Evolutionary conservation across 768 basidiomycete species (phyloP).

Genomic region (Coprinopsis sp.): DNA sequence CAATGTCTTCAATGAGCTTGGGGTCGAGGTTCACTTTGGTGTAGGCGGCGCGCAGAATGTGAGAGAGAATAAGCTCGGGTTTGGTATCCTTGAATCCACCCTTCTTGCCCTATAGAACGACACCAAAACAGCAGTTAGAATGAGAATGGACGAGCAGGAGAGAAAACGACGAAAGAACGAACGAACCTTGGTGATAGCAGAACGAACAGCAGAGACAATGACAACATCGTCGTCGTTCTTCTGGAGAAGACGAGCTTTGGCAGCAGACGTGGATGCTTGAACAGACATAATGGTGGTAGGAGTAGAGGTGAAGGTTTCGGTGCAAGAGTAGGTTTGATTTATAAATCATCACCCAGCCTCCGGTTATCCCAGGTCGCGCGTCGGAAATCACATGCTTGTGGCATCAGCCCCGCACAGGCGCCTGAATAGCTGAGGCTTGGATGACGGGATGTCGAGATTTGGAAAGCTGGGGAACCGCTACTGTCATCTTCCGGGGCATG

Average conservation of each 20-base stretch:
- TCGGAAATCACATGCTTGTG: too few relatives aligned
- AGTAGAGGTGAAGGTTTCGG: too few relatives aligned
- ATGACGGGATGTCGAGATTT: too few relatives aligned
- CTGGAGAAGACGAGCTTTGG: constrained; percentile 58
- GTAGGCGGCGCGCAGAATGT: constrained; percentile 72
- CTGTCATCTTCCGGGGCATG: too few relatives aligned
- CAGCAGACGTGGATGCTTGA: constrained; percentile 30
- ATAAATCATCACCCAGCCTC: too few relatives aligned
- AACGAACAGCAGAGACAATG: constrained; percentile 82
- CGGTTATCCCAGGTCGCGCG: too few relatives aligned
- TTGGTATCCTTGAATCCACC: constrained; percentile 90
- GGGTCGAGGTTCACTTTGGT: constrained; percentile 68
- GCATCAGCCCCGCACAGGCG: too few relatives aligned
- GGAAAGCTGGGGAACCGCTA: too few relatives aligned
- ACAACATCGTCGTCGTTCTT: constrained; percentile 87
- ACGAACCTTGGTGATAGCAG: constrained; percentile 85
- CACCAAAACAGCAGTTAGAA: constrained; percentile 3
- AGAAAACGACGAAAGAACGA: neutral
- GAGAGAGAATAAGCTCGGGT: constrained; percentile 76
- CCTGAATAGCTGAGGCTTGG: too few relatives aligned
- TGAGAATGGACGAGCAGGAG: neutral
- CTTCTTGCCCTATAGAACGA: constrained; percentile 56
- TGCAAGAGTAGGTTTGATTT: too few relatives aligned
- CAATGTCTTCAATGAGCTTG: constrained; percentile 75
- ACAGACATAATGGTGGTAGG: too few relatives aligned